A percentile compares a stretch with the other conserved stretches of the same genome.
Conservation (phyloP, 1,284 basidiomycete species). For the Boletus sp. region DNA sequence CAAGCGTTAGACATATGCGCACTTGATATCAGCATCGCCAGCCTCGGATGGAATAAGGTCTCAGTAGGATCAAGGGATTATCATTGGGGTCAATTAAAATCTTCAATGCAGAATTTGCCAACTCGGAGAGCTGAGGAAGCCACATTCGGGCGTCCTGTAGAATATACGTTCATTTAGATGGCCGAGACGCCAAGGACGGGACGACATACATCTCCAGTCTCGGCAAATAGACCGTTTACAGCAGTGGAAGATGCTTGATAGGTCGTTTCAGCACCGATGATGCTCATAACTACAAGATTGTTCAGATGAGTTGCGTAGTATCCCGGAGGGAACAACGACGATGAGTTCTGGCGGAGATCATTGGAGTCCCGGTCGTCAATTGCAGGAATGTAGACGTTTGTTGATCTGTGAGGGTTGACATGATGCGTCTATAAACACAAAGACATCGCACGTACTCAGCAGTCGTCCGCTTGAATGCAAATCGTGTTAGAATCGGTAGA, state of each 20-base stretch:
- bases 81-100: slow-evolving; percentile 38
- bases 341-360: slow-evolving; percentile 55
- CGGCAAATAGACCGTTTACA: slow-evolving; percentile 38
- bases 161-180: slow-evolving; percentile 3
- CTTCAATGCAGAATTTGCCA: slow-evolving; percentile 53
- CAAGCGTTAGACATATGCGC: slow-evolving; percentile 6
- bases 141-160: slow-evolving; percentile 50
- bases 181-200: no score
- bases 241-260: slow-evolving; percentile 45
- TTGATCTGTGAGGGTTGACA: slow-evolving; percentile 34
- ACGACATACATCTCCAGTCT: slow-evolving; percentile 35
- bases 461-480: slow-evolving; percentile 49
- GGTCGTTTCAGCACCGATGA: slow-evolving; percentile 49
- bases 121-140: slow-evolving; percentile 47
- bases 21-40: slow-evolving; percentile 65
- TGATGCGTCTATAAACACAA: not conserved
- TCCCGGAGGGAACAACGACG: slow-evolving; percentile 52
- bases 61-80: not conserved
- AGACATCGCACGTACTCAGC: slow-evolving; percentile 45
- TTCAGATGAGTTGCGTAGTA: slow-evolving; percentile 49
- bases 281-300: slow-evolving; percentile 32
- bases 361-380: slow-evolving; percentile 50
- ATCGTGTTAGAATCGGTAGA: slow-evolving; percentile 42
- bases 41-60: slow-evolving; percentile 37
- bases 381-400: slow-evolving; percentile 47